These are phyloP conservation scores for Exidia glandulosa DNA, from an alignment of 768 basidiomycete genomes.

Conservation along the genomic window DNA sequence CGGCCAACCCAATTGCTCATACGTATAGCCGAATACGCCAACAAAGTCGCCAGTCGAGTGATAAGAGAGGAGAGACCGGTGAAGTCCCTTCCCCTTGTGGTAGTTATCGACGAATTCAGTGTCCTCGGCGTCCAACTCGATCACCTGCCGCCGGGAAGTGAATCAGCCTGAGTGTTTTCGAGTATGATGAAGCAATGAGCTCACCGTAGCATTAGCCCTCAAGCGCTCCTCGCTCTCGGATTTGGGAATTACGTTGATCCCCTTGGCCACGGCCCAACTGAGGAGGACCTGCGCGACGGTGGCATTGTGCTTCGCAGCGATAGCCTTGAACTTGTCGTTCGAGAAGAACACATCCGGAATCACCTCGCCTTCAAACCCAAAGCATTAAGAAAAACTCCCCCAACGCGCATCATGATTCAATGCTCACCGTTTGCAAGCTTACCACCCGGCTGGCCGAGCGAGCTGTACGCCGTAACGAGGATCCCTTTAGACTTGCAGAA, in stretches of 20 bases:
- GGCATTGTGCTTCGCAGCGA: slow-evolving; percentile 32
- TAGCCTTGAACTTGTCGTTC: slow-evolving; percentile 17
- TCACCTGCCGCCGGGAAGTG: slow-evolving; percentile 9
- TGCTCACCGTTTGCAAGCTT: not conserved
- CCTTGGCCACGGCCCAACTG: not conserved
- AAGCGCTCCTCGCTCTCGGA: slow-evolving; percentile 2
- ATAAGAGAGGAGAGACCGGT: not conserved
- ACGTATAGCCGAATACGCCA: not conserved
- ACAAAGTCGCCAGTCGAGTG: not conserved
- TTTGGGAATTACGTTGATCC: not conserved
- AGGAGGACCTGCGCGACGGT: slow-evolving; percentile 21
- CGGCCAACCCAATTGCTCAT: not conserved
- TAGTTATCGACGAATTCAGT: slow-evolving; percentile 4
- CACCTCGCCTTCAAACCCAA: no score
- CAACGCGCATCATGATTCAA: slow-evolving; percentile 1
- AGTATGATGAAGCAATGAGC: not conserved
- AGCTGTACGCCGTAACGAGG: slow-evolving; percentile 55
- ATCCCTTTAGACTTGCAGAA: slow-evolving; percentile 49
- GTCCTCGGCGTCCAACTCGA: slow-evolving; percentile 9
- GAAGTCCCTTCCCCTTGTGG: slow-evolving; percentile 14
- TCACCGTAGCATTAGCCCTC: slow-evolving; percentile 8
- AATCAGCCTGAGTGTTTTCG: not conserved
- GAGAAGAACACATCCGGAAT: not conserved
- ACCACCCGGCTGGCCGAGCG: slow-evolving; percentile 21
- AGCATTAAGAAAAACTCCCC: slow-evolving; percentile 18